Evolutionary conservation across 768 basidiomycete genomes (phyloP).

Genomic region (Cubamyces lactineus): DNA sequence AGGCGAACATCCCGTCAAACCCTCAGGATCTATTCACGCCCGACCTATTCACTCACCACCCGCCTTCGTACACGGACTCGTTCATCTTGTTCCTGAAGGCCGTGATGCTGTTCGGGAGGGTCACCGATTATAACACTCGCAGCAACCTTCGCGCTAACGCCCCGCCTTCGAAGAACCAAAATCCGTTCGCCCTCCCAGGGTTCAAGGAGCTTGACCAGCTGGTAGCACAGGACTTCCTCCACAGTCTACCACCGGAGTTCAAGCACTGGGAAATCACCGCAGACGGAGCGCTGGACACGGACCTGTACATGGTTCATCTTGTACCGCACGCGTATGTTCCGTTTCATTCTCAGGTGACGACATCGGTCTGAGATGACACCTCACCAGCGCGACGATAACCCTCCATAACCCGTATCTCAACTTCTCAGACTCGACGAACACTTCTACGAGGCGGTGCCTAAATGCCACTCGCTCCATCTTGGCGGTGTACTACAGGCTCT

Average conservation of each 20-base stretch:
- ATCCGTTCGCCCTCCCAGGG: slow-evolving; percentile 67
- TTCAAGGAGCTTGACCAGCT: slow-evolving; percentile 74
- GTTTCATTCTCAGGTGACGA: slow-evolving; percentile 19
- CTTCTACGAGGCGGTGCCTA: slow-evolving; percentile 74
- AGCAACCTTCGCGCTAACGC: slow-evolving; percentile 69
- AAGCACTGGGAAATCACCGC: slow-evolving; percentile 65
- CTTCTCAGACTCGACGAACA: slow-evolving; percentile 63
- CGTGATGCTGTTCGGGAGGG: slow-evolving; percentile 81
- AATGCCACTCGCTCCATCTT: slow-evolving; percentile 77
- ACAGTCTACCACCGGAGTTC: slow-evolving; percentile 68
- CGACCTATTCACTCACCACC: slow-evolving; percentile 71
- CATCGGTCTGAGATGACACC: neutral
- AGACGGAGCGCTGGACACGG: slow-evolving; percentile 68
- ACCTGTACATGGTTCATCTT: slow-evolving; percentile 85
- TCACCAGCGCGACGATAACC: slow-evolving; percentile 77
- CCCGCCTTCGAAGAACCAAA: slow-evolving; percentile 69
- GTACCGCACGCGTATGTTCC: slow-evolving; percentile 80
- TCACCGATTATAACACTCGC: slow-evolving; percentile 85
- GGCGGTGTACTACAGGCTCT: slow-evolving; percentile 72
- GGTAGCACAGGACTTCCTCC: slow-evolving; percentile 66
- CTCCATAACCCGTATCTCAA: slow-evolving; percentile 85
- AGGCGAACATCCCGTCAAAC: slow-evolving; percentile 50
- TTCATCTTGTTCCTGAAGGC: slow-evolving; percentile 82
- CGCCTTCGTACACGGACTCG: slow-evolving; percentile 78
- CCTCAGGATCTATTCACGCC: slow-evolving; percentile 70